These are phyloP conservation scores for Phytopythium helicoides DNA, from an alignment of 352 stramenopile genomes.

Conservation along the genomic window DNA sequence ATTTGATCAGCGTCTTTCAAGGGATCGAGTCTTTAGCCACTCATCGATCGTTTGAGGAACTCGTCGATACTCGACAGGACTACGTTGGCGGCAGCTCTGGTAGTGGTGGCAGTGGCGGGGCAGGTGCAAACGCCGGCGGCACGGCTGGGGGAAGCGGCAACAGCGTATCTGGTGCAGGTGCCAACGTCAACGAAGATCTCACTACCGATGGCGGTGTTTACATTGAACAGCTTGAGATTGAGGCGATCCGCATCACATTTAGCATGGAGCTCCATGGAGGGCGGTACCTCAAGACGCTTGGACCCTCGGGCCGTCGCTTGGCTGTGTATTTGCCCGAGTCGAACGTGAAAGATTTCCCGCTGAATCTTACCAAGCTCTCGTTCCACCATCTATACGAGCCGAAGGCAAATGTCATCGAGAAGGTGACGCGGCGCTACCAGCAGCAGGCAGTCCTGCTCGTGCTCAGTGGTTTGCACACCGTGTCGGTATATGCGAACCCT, in stretches of 20 bases:
- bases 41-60: constrained; percentile 77
- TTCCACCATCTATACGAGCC: constrained; percentile 85
- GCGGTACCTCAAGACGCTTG: constrained; percentile 81
- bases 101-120: constrained; percentile 18
- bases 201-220: constrained; percentile 67
- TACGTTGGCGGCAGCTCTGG: constrained; percentile 31
- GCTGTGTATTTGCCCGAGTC: constrained; percentile 86
- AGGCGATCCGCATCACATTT: constrained; percentile 83
- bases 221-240: constrained; percentile 85
- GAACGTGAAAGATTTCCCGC: constrained; percentile 86
- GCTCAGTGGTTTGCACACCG: constrained; percentile 78
- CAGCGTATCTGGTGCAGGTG: constrained; percentile 2
- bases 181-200: constrained; percentile 14
- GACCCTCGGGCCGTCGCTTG: constrained; percentile 63
- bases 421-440: constrained; percentile 76
- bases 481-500: constrained; percentile 87
- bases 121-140: constrained; percentile 12
- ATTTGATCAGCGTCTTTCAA: constrained; percentile 89
- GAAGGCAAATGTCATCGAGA: constrained; percentile 68
- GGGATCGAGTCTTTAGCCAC: constrained; percentile 70
- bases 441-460: constrained; percentile 86
- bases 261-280: constrained; percentile 86
- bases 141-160: neutral
- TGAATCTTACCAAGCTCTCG: constrained; percentile 81
- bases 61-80: constrained; percentile 74